Evolutionary conservation across 2,329 filamentous ascomycete species (phyloP).

Genomic region (Colletotrichum eleusines): DNA sequence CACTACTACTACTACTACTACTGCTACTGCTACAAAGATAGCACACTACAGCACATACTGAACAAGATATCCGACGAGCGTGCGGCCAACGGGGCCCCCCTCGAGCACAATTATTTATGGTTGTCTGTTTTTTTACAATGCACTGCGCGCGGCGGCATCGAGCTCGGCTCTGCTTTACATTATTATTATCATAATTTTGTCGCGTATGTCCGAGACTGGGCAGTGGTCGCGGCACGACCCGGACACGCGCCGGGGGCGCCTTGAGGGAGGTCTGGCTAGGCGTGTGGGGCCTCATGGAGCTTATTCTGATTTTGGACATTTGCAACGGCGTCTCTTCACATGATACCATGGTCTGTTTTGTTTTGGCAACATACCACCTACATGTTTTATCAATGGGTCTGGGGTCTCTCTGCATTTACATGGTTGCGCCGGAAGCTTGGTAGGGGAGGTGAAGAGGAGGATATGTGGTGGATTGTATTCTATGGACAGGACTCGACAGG

Average conservation of each 20-base stretch:
- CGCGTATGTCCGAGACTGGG: constrained; percentile 13
- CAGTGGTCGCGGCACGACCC: neutral
- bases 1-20: too few relatives aligned
- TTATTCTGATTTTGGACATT: constrained; percentile 37
- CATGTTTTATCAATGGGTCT: constrained; percentile 36
- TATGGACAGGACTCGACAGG: constrained; percentile 21
- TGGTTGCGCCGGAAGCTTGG: constrained; percentile 19
- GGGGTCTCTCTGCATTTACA: constrained; percentile 36
- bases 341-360: constrained; percentile 44
- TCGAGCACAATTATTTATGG: constrained; percentile 27
- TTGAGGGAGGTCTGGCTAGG: constrained; percentile 2
- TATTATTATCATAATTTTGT: constrained; percentile 32
- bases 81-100: constrained; percentile 11
- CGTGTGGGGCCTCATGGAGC: neutral
- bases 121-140: constrained; percentile 27
- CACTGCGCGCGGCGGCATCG: constrained; percentile 41
- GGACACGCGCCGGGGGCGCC: neutral
- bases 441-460: neutral
- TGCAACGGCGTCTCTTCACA: constrained; percentile 42
- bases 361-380: constrained; percentile 40
- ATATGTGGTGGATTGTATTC: constrained; percentile 36
- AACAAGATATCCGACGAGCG: constrained; percentile 34
- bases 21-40: constrained; percentile 8
- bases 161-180: constrained; percentile 31
- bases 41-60: constrained; percentile 37